Percentiles rank a stretch among this genome's conserved stretches.
Evolutionary conservation across 1,284 basidiomycete genomes (phyloP).

Genomic region (Flammula alnicola): DNA sequence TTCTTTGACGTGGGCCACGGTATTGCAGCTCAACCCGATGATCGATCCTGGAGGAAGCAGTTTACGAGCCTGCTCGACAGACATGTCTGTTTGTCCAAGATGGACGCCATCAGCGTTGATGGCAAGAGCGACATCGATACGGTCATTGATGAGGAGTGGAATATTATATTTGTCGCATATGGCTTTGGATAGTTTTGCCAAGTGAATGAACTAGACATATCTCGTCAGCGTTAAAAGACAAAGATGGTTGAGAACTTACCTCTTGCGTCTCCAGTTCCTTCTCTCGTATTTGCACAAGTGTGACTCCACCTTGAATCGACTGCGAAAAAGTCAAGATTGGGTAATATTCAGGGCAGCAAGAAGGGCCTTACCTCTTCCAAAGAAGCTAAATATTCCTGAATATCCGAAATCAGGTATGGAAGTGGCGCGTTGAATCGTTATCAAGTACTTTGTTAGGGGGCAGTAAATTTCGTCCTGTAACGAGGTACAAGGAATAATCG

Average conservation of each 20-base stretch:
- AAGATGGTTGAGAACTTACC: constrained; percentile 43
- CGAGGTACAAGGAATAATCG: constrained; percentile 86
- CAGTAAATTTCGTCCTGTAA: constrained; percentile 82
- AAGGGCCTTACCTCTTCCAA: constrained; percentile 69
- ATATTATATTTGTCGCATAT: constrained; percentile 84
- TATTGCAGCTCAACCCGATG: constrained; percentile 85
- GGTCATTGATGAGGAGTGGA: constrained; percentile 91
- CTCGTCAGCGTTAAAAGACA: constrained; percentile 1
- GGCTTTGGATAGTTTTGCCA: constrained; percentile 73
- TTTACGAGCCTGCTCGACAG: constrained; percentile 67
- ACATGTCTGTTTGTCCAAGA: constrained; percentile 91
- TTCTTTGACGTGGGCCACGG: constrained; percentile 60
- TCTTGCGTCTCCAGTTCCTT: constrained; percentile 82
- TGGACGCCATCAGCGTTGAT: constrained; percentile 84
- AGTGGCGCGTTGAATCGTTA: constrained; percentile 2
- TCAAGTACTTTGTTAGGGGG: constrained; percentile 74
- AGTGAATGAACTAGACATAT: constrained; percentile 70
- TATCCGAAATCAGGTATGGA: constrained; percentile 12
- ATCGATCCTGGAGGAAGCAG: constrained; percentile 76
- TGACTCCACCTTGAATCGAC: constrained; percentile 86
- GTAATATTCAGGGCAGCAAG: not conserved
- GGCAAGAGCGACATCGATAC: constrained; percentile 86
- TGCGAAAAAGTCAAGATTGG: constrained; percentile 34
- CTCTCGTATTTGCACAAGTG: constrained; percentile 89
- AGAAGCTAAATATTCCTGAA: constrained; percentile 74